phyloP scores from a whole-genome alignment of 1,139 yeast species.

The Yamadazyma siamensis region DNA sequence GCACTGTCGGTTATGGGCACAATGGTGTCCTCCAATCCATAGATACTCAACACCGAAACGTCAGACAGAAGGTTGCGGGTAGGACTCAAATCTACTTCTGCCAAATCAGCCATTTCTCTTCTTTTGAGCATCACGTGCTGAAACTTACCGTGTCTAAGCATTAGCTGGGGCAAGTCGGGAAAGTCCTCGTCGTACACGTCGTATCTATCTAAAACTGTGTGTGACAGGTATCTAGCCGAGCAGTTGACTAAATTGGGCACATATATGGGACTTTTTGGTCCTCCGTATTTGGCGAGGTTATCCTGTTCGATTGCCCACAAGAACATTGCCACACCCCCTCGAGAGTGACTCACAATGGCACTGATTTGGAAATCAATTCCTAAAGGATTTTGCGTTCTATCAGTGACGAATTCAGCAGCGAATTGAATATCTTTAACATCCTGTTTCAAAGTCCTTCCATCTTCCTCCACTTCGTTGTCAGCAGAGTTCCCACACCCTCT shows the following conservation, averaged over 20 bases:
- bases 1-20: slow-evolving; percentile 66
- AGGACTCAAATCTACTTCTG: slow-evolving; percentile 43
- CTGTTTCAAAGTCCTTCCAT: slow-evolving; percentile 57
- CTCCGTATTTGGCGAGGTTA: slow-evolving; percentile 22
- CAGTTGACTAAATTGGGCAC: slow-evolving; percentile 72
- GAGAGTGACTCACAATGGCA: slow-evolving; percentile 68
- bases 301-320: slow-evolving; percentile 59
- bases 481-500: slow-evolving; percentile 81
- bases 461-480: slow-evolving; percentile 37
- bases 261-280: slow-evolving; percentile 22
- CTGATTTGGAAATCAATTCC: slow-evolving; percentile 46
- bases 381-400: slow-evolving; percentile 32
- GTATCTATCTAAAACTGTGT: slow-evolving; percentile 36
- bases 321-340: slow-evolving; percentile 79
- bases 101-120: slow-evolving; percentile 54
- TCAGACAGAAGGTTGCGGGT: slow-evolving; percentile 43
- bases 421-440: slow-evolving; percentile 69
- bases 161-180: slow-evolving; percentile 26
- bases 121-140: slow-evolving; percentile 38
- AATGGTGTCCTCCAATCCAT: slow-evolving; percentile 65
- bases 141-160: slow-evolving; percentile 50
- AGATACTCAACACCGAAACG: slow-evolving; percentile 61
- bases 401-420: slow-evolving; percentile 43
- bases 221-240: slow-evolving; percentile 55
- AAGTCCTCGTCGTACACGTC: slow-evolving; percentile 16